These are phyloP conservation scores for Dioscorea dumetorum DNA, from an alignment of 106 monocot species.

Conservation along the genomic window DNA sequence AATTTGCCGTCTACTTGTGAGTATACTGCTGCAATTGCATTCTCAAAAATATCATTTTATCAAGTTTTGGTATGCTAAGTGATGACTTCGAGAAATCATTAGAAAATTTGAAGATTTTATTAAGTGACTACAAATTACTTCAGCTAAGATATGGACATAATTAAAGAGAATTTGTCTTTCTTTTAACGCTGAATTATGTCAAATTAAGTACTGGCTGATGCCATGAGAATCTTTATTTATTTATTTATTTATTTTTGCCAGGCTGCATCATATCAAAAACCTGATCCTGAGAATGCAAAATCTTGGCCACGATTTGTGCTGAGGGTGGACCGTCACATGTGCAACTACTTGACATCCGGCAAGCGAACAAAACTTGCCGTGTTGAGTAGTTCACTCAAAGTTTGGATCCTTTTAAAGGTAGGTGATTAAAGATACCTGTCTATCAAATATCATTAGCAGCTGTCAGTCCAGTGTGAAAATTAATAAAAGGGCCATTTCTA, in stretches of 20 bases:
- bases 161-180: too few relatives aligned
- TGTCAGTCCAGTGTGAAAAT: too few relatives aligned
- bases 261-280: slow-evolving; percentile 54
- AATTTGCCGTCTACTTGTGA: slow-evolving; percentile 86
- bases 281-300: slow-evolving; percentile 67
- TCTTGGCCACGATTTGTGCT: slow-evolving; percentile 87
- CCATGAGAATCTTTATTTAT: too few relatives aligned
- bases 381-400: slow-evolving; percentile 83
- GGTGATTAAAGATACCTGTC: background rate
- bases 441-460: too few relatives aligned
- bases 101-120: too few relatives aligned
- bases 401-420: slow-evolving; percentile 95
- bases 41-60: background rate
- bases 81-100: too few relatives aligned
- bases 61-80: too few relatives aligned
- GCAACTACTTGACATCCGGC: slow-evolving; percentile 85
- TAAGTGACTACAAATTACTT: too few relatives aligned
- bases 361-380: slow-evolving; percentile 80
- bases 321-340: slow-evolving; percentile 83
- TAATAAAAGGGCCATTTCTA: too few relatives aligned
- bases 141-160: too few relatives aligned
- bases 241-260: slow-evolving; percentile 7
- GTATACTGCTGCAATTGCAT: slow-evolving; percentile 14
- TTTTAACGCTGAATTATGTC: too few relatives aligned
- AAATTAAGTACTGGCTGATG: too few relatives aligned